Percentiles rank a stretch among this genome's conserved stretches.
Conservation (phyloP, 805 yeast genomes). For the Blastobotrys terrestris region DNA sequence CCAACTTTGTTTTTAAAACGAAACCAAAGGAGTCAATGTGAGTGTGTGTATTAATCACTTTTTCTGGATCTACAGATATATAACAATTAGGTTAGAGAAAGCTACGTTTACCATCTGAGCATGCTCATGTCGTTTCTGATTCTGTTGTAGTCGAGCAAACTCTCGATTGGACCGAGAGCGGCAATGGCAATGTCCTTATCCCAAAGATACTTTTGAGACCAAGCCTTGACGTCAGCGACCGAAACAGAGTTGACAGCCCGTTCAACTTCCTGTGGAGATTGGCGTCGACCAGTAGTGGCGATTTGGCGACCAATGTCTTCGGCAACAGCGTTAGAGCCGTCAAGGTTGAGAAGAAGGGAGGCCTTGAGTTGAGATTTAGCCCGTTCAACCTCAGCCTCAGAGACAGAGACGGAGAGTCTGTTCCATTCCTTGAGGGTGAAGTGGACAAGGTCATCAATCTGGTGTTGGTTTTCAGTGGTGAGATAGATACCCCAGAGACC, state of each 20-base stretch:
- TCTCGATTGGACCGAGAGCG: constrained; percentile 77
- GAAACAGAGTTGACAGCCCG: constrained; percentile 71
- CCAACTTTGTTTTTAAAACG: too few relatives aligned
- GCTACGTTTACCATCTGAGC: constrained; percentile 30
- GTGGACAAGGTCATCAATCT: constrained; percentile 61
- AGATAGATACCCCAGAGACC: constrained; percentile 97
- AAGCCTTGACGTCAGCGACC: constrained; percentile 69
- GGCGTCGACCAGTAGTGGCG: constrained; percentile 82
- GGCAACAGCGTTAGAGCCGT: constrained; percentile 92
- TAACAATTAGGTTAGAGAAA: neutral
- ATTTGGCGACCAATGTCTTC: constrained; percentile 97
- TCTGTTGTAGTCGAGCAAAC: constrained; percentile 62
- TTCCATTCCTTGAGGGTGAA: constrained; percentile 85
- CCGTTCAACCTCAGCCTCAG: constrained; percentile 83
- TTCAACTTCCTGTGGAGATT: constrained; percentile 69
- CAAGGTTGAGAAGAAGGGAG: constrained; percentile 78
- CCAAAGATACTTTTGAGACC: constrained; percentile 80
- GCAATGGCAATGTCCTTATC: constrained; percentile 82
- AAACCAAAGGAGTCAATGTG: neutral
- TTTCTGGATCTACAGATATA: neutral
- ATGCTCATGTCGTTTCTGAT: constrained; percentile 45
- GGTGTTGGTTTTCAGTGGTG: constrained; percentile 68
- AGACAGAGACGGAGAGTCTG: constrained; percentile 72
- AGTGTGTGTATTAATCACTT: neutral
- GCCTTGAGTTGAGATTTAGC: constrained; percentile 96